These are phyloP conservation scores for Miamiensis avidus DNA, from an alignment of 169 alveolate genomes.

Conservation along the genomic window DNA sequence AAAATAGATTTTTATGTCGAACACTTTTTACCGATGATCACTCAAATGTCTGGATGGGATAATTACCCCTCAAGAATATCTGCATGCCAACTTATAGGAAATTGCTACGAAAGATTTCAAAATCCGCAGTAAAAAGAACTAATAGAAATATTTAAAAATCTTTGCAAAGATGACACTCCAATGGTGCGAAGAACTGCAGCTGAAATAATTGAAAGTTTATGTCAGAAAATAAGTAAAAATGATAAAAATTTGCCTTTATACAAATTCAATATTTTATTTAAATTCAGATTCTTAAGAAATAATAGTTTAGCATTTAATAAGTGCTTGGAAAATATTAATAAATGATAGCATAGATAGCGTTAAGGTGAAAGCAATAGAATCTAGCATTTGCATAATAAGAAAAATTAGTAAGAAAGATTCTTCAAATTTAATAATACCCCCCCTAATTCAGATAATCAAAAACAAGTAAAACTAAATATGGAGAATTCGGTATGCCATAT, in stretches of 20 bases:
- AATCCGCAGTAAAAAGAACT: slow-evolving; percentile 18
- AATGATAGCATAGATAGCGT: slow-evolving; percentile 38
- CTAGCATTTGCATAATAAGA: not conserved
- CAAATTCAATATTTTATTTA: not conserved
- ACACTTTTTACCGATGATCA: slow-evolving; percentile 34
- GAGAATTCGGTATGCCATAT: slow-evolving; percentile 46
- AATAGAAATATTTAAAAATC: slow-evolving; percentile 21
- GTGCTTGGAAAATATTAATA: slow-evolving; percentile 12
- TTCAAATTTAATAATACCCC: too few relatives aligned
- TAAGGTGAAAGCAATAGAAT: slow-evolving; percentile 42
- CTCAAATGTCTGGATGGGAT: slow-evolving; percentile 43
- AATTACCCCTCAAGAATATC: slow-evolving; percentile 49
- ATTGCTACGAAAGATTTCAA: slow-evolving; percentile 9
- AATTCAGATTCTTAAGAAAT: slow-evolving; percentile 13
- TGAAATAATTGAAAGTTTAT: slow-evolving; percentile 22
- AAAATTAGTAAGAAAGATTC: not conserved
- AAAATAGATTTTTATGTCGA: slow-evolving; percentile 28
- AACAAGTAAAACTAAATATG: not conserved
- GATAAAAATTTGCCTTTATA: not conserved
- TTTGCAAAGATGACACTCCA: slow-evolving; percentile 53
- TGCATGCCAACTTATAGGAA: slow-evolving; percentile 33
- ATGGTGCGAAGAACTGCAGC: slow-evolving; percentile 52
- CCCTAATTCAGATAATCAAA: not conserved
- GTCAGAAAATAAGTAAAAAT: slow-evolving; percentile 3
- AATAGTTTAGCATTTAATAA: slow-evolving; percentile 20